Conservation (phyloP, 2,329 filamentous ascomycete genomes). For the Myriosclerotinia scirpicola region DNA sequence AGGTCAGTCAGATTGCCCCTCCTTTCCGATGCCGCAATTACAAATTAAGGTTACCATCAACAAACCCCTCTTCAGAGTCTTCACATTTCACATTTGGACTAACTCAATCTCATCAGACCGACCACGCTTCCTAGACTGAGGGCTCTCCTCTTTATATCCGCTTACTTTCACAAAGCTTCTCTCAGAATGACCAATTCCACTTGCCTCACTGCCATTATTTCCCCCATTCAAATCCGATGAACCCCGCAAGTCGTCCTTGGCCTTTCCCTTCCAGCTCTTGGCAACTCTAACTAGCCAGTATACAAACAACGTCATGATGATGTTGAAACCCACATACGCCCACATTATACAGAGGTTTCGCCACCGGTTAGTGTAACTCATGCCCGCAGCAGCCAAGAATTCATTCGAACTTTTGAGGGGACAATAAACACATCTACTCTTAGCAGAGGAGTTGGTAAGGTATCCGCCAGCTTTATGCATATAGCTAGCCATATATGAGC, state of each 20-base stretch:
- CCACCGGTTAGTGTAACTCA: constrained; percentile 65
- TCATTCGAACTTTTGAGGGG: constrained; percentile 57
- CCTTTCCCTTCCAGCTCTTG: constrained; percentile 37
- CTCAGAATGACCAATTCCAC: not conserved
- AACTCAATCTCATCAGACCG: constrained; percentile 19
- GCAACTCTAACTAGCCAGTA: constrained; percentile 54
- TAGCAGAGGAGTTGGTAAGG: constrained; percentile 58
- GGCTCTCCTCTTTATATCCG: not conserved
- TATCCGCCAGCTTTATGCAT: constrained; percentile 47
- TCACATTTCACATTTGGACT: not conserved
- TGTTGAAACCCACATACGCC: constrained; percentile 53
- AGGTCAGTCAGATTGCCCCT: not conserved
- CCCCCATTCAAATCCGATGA: not conserved
- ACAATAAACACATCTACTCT: constrained; percentile 58
- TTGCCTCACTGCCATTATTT: not conserved
- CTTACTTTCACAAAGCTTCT: constrained; percentile 10
- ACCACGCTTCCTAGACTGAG: not conserved
- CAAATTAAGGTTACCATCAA: not conserved
- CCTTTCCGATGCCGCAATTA: constrained; percentile 3
- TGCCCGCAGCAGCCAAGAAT: constrained; percentile 59
- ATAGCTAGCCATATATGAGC: constrained; percentile 56
- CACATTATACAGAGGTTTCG: constrained; percentile 56
- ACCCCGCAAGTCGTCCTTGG: not conserved
- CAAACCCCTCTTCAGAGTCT: not conserved
- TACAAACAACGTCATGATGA: constrained; percentile 51